Percentiles rank a stretch among this genome's conserved stretches.
Evolutionary conservation across 1,284 basidiomycete genomes (phyloP).

Genomic region (Laetiporus sulphureus): DNA sequence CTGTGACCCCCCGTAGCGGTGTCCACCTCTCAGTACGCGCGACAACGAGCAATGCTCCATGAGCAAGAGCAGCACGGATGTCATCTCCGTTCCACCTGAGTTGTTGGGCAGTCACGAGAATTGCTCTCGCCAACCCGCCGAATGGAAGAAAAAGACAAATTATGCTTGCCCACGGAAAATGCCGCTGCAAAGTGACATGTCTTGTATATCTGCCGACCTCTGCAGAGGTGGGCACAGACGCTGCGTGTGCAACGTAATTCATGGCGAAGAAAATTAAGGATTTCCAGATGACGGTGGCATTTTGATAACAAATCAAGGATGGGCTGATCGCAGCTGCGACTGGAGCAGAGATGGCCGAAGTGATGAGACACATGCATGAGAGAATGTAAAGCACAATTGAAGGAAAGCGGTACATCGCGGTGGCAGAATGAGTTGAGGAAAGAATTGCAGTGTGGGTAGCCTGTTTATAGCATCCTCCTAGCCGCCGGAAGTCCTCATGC

Average conservation of each 20-base stretch:
- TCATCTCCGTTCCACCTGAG: constrained; percentile 2
- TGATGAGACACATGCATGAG: too few relatives aligned
- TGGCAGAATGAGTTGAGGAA: too few relatives aligned
- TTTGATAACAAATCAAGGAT: not conserved
- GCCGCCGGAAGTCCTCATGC: too few relatives aligned
- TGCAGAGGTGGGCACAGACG: not conserved
- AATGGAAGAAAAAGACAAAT: constrained; percentile 4
- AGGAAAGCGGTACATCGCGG: too few relatives aligned
- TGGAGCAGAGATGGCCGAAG: too few relatives aligned
- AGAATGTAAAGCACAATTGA: too few relatives aligned
- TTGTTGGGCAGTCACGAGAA: constrained; percentile 5
- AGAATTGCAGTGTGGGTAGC: too few relatives aligned
- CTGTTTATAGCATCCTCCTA: too few relatives aligned
- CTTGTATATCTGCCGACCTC: constrained; percentile 5
- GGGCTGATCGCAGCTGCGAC: not conserved
- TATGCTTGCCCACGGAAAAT: not conserved
- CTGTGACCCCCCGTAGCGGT: not conserved
- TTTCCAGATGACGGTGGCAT: not conserved
- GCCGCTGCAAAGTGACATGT: not conserved
- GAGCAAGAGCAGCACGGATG: constrained; percentile 3
- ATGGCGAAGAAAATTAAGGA: not conserved
- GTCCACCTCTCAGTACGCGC: constrained; percentile 1
- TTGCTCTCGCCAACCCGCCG: constrained; percentile 2
- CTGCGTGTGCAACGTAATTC: constrained; percentile 4
- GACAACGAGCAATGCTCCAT: constrained; percentile 3